These are phyloP conservation scores for Phialophora chinensis DNA, from an alignment of 2,329 filamentous ascomycete genomes.

Conservation along the genomic window DNA sequence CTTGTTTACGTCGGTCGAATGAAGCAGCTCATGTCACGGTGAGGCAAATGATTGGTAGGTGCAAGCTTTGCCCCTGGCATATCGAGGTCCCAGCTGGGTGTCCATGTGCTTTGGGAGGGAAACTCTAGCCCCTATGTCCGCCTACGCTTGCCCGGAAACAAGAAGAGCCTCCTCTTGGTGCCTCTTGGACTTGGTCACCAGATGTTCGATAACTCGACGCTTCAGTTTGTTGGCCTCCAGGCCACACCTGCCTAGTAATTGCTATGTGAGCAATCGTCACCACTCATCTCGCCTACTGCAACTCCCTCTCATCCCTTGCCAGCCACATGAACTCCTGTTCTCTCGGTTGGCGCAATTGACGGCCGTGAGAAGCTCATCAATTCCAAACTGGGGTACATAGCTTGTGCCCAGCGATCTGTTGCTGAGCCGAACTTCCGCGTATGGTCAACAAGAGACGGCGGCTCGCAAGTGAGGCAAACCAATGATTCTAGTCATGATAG, in stretches of 20 bases:
- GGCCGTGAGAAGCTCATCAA: neutral
- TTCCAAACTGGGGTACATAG: constrained; percentile 1
- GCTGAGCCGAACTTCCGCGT: constrained; percentile 12
- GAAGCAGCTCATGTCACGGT: constrained; percentile 10
- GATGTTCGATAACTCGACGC: neutral
- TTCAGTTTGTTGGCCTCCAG: neutral
- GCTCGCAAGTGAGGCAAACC: constrained; percentile 23
- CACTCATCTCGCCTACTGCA: constrained; percentile 6
- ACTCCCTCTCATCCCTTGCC: constrained; percentile 6
- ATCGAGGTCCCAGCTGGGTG: neutral
- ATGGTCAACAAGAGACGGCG: constrained; percentile 4
- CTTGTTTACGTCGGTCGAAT: constrained; percentile 17
- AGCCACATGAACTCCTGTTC: constrained; percentile 12
- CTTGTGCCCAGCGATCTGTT: constrained; percentile 10
- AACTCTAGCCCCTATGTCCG: neutral
- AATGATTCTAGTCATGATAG: constrained; percentile 13
- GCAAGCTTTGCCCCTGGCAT: constrained; percentile 4
- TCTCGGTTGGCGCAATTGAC: neutral
- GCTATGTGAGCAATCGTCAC: neutral
- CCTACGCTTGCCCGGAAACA: neutral
- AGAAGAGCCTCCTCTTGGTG: neutral
- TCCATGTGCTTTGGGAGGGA: neutral
- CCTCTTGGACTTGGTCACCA: neutral
- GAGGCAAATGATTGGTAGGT: constrained; percentile 21
- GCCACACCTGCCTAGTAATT: neutral